phyloP scores from a whole-genome alignment of 108 stramenopile genomes.

The Cylindrotheca closterium region DNA sequence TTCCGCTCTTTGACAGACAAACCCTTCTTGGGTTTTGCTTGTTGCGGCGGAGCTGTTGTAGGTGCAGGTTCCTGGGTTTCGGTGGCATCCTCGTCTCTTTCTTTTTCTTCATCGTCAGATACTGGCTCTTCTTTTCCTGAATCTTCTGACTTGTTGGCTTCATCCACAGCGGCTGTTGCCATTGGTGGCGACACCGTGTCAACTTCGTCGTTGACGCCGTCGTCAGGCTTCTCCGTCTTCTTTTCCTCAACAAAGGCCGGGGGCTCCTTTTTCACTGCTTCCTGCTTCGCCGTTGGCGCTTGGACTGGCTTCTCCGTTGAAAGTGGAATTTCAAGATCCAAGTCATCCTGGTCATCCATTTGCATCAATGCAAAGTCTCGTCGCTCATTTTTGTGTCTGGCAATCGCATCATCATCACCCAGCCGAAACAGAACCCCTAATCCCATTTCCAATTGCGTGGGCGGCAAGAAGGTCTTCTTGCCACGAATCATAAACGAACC shows the following conservation, averaged over 20 bases:
- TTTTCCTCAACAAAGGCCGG: background rate
- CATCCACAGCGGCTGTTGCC: background rate
- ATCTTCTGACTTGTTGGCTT: background rate
- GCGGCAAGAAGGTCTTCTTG: slow-evolving; percentile 93
- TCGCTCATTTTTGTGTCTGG: slow-evolving; percentile 88
- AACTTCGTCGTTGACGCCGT: background rate
- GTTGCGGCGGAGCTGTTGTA: background rate
- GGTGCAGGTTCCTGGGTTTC: background rate
- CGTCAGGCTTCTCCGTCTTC: background rate
- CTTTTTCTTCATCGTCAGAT: slow-evolving; percentile 6
- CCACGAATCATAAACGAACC: slow-evolving; percentile 98
- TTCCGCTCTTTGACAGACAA: slow-evolving; percentile 67
- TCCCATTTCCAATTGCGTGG: slow-evolving; percentile 92
- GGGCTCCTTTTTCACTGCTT: background rate
- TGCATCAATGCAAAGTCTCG: slow-evolving; percentile 79
- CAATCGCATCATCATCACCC: slow-evolving; percentile 84
- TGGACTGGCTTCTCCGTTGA: background rate
- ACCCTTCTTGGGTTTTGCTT: slow-evolving; percentile 52
- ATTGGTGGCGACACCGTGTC: background rate
- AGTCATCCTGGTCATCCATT: slow-evolving; percentile 27
- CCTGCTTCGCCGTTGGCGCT: background rate
- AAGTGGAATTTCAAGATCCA: slow-evolving; percentile 19
- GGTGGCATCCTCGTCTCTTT: background rate
- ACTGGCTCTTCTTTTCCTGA: background rate
- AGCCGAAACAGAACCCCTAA: slow-evolving; percentile 90